These are phyloP conservation scores for Discostella stelligeroides DNA, from an alignment of 108 stramenopile genomes.

Conservation along the genomic window DNA sequence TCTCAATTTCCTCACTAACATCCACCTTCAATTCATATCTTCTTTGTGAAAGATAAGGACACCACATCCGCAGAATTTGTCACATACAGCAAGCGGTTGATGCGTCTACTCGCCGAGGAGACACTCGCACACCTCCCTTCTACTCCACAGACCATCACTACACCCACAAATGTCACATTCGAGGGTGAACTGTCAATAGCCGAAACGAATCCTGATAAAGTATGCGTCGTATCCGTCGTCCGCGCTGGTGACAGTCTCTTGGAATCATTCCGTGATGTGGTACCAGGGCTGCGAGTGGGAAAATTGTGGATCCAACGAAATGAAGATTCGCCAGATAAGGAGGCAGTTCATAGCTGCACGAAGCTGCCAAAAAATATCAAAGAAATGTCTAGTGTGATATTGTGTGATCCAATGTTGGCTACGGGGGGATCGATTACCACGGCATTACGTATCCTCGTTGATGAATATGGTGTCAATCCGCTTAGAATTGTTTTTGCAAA, in stretches of 20 bases:
- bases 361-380: slow-evolving; percentile 88
- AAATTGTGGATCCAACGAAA: slow-evolving; percentile 98
- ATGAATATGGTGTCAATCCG: slow-evolving; percentile 62
- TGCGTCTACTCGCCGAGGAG: slow-evolving; percentile 91
- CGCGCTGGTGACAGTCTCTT: slow-evolving; percentile 92
- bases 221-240: slow-evolving; percentile 91
- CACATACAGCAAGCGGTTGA: slow-evolving; percentile 67
- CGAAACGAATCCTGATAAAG: slow-evolving; percentile 35
- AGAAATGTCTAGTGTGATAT: slow-evolving; percentile 72
- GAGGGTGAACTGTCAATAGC: slow-evolving; percentile 48
- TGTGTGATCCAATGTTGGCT: slow-evolving; percentile 99
- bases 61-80: slow-evolving; percentile 67
- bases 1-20: not conserved
- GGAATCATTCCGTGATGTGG: slow-evolving; percentile 81
- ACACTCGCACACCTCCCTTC: slow-evolving; percentile 76
- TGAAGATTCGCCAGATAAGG: slow-evolving; percentile 83
- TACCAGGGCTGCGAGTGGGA: slow-evolving; percentile 80
- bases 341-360: slow-evolving; percentile 85
- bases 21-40: not conserved
- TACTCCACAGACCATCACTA: slow-evolving; percentile 45
- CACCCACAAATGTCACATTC: slow-evolving; percentile 75
- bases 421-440: slow-evolving; percentile 93
- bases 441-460: slow-evolving; percentile 80
- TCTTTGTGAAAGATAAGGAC: slow-evolving; percentile 24
- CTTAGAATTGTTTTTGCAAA: slow-evolving; percentile 90